Base-by-base conservation (phyloP, 129 eudicot genomes). In the Escallonia herrerae region DNA sequence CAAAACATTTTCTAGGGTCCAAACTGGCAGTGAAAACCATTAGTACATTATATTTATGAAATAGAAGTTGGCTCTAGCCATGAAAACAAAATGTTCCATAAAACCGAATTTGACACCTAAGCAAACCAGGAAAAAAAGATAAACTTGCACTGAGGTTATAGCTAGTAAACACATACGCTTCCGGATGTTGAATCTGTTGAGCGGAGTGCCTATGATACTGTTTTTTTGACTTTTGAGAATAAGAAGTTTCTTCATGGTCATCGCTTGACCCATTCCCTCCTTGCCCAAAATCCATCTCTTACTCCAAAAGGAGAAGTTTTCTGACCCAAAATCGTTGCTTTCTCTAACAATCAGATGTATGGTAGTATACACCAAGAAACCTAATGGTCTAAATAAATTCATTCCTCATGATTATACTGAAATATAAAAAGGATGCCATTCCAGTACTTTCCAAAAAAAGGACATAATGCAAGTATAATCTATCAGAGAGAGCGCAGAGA, bases 141-240 rank as follows among this genome's bases (percentile, higher is more conserved):
- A 2, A 9, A 8, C 9, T 45, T 45, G 14, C 8, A 63, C 22
- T 63, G 14, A 43, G 33, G 14, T 7, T 10, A 46, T 7, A 9
- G 22, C 15, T 15, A 44, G 22, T 53, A 33, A 43, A 43, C 48
- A 53, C 41, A 39, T 77, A 78, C 83, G 68, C 67, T 68, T 78
- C 83, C 55, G 73, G 83, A 54, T 60, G 58, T 14, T 78, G 79
- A 56, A 78, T 78, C 56, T 78, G 83, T 5, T 73, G 46, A 22
- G 76, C 15, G 5, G 79, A 62, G 60, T 73, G 75, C 6, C 83
- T 69, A 38, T 67, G 83, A 38, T 68, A 63, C 13, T 45, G 42
- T 3, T 44, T 54, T 52, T 42, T 66, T 5, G 22, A 14, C 53
- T 15, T 40, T 50, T 10, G 0, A 42, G 3, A 3, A 7, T 15